Base-by-base conservation (phyloP, 83 land plant species). In the Isoetes engelmannii region DNA sequence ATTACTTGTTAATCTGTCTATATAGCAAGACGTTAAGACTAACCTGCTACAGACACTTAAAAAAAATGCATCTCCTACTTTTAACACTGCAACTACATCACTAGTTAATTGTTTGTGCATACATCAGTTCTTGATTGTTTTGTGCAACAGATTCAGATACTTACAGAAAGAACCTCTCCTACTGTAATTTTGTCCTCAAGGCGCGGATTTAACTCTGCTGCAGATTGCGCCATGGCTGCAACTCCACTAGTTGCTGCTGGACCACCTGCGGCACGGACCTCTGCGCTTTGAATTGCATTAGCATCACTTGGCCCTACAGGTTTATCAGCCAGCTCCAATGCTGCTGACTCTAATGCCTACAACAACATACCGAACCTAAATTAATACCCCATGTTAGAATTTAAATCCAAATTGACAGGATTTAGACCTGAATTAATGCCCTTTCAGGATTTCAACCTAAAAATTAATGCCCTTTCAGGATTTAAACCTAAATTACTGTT, bases 211-310 rank as follows among this genome's bases (percentile, higher is more conserved):
- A 69, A 12, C 50, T 75, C 67, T 4, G 78, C 78, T 42, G 78
- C 78, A 9, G 81, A 61, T 54, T 77, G 79, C 10, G 87, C 85
- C 10, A 69, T 37, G 48, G 82, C 74, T 1, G 76, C 85, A 10
- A 79, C 17, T 4, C 85, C 80, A 1, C 80, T 80, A 3, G 72
- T 71, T 21, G 20, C 13, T 5, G 47, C n/a, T 42, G 21, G 68
- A 10, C 12, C 37, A 0, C 82, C 84, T 0, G 81, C 79, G 1
- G 85, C 85, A 10, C 81, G 20, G 6, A 60, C 71, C 75, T 85
- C 85, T 3, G 88, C 88, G 0, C 83, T 79, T 54, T 82, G 88
- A 5, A 85, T 82, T 4, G 88, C 88, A 0, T 74, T 72, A 0
- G 85, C 83, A 42, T 85, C 83, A n/a, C 75, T 80, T 57, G 66